Percentiles rank a stretch among this genome's conserved stretches.
Conservation (phyloP, 768 basidiomycete genomes). For the Xerocomellus intermedius region DNA sequence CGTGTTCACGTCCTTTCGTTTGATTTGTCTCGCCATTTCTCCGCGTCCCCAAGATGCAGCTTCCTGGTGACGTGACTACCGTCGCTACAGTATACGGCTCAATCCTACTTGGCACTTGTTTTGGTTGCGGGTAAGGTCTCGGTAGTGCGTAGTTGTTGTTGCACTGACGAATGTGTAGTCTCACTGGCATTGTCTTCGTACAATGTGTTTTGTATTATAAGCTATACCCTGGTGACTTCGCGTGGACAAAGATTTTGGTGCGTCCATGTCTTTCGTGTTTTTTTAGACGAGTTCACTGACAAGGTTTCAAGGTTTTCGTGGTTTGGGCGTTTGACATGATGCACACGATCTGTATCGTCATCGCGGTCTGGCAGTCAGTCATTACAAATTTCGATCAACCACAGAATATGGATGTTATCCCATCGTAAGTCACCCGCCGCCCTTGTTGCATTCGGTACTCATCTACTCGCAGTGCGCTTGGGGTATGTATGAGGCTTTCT, state of each 20-base stretch:
- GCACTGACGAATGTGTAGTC: constrained; percentile 19
- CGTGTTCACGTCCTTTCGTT: constrained; percentile 33
- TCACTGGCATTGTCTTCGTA: constrained; percentile 33
- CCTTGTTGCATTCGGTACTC: not conserved
- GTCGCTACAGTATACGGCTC: constrained; percentile 32
- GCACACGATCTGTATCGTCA: constrained; percentile 30
- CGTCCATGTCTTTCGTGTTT: not conserved
- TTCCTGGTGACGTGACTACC: constrained; percentile 32
- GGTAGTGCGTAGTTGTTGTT: not conserved
- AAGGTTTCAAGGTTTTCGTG: constrained; percentile 18
- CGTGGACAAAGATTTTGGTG: constrained; percentile 30
- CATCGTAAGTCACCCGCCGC: constrained; percentile 16
- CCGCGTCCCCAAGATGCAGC: constrained; percentile 5
- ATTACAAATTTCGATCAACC: constrained; percentile 27
- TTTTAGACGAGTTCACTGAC: not conserved
- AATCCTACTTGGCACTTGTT: constrained; percentile 32
- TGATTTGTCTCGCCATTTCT: not conserved
- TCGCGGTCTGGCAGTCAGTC: constrained; percentile 26
- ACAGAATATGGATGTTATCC: constrained; percentile 27
- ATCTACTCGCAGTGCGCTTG: constrained; percentile 21
- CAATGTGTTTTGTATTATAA: constrained; percentile 32
- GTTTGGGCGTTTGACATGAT: constrained; percentile 31
- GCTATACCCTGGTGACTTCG: constrained; percentile 29
- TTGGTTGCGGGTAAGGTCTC: constrained; percentile 26
- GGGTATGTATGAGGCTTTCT: constrained; percentile 14